A percentile compares a stretch with the other conserved stretches of the same genome.
Evolutionary conservation across 2,329 filamentous ascomycete species (phyloP).

Genomic region (Neofusicoccum kwambonambiense): DNA sequence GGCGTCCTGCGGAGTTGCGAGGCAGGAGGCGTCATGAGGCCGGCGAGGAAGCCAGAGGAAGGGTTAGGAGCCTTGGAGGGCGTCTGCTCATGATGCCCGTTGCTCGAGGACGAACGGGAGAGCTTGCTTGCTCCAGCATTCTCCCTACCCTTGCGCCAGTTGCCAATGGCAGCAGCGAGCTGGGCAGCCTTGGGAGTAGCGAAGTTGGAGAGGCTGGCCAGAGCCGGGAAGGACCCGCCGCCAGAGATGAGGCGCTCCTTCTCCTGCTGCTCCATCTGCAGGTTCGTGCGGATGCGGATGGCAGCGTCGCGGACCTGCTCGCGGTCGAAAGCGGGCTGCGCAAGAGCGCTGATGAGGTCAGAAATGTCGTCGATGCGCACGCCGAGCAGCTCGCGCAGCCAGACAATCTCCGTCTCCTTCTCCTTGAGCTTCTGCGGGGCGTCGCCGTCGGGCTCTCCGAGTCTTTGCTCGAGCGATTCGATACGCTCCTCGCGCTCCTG

Average conservation of each 20-base stretch:
- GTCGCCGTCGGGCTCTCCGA: slow-evolving; percentile 70
- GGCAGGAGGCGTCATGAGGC: slow-evolving; percentile 85
- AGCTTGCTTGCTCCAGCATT: slow-evolving; percentile 47
- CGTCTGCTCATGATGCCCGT: slow-evolving; percentile 39
- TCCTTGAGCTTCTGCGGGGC: slow-evolving; percentile 81
- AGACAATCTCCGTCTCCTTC: slow-evolving; percentile 88
- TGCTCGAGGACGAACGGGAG: background rate
- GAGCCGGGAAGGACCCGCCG: slow-evolving; percentile 64
- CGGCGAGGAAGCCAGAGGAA: slow-evolving; percentile 66
- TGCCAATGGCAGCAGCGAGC: slow-evolving; percentile 95
- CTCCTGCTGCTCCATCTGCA: slow-evolving; percentile 98
- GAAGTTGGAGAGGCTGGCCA: slow-evolving; percentile 73
- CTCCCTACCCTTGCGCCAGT: slow-evolving; percentile 72
- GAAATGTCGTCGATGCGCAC: slow-evolving; percentile 89
- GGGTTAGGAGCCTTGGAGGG: slow-evolving; percentile 53
- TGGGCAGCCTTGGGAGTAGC: slow-evolving; percentile 82
- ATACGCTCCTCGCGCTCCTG: slow-evolving; percentile 90
- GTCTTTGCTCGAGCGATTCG: slow-evolving; percentile 75
- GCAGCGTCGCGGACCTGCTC: slow-evolving; percentile 83
- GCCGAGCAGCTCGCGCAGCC: slow-evolving; percentile 89
- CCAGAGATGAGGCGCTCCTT: slow-evolving; percentile 76
- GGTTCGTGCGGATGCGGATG: slow-evolving; percentile 87
- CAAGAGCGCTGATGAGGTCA: slow-evolving; percentile 81
- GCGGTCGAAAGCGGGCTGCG: slow-evolving; percentile 71
- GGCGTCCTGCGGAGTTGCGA: slow-evolving; percentile 50